phyloP scores from a whole-genome alignment of 2,329 filamentous ascomycete genomes.

The Volutella citrinella region DNA sequence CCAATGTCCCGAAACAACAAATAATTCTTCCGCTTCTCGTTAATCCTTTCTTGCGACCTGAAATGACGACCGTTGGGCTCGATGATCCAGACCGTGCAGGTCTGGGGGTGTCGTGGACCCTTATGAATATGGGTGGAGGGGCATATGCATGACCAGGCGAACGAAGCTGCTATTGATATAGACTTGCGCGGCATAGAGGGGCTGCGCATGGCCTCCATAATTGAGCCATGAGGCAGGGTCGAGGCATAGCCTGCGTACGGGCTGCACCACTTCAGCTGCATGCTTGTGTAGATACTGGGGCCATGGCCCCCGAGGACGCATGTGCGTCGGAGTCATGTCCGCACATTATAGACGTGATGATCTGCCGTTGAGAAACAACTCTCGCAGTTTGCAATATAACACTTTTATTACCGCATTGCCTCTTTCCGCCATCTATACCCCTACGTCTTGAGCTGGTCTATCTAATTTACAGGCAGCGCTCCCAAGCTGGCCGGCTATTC shows the following conservation, averaged over 20 bases:
- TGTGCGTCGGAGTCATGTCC: constrained; percentile 17
- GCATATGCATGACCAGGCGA: constrained; percentile 26
- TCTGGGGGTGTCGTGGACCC: no score
- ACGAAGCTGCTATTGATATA: constrained; percentile 22
- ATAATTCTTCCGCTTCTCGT: constrained; percentile 16
- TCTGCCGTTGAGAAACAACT: constrained; percentile 18
- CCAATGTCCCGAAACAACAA: constrained; percentile 1
- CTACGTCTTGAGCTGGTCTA: no score
- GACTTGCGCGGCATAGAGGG: constrained; percentile 18
- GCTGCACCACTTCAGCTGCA: constrained; percentile 10
- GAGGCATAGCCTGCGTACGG: constrained; percentile 11
- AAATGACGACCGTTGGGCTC: no score
- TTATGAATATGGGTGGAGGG: no score
- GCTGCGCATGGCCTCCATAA: constrained; percentile 19
- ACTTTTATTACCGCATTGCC: constrained; percentile 15
- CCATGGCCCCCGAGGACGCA: constrained; percentile 14
- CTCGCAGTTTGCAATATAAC: constrained; percentile 20
- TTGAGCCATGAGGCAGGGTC: no score
- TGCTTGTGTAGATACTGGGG: constrained; percentile 24
- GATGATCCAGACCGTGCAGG: no score
- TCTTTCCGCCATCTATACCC: neutral
- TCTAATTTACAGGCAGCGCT: no score
- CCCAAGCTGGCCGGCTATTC: no score
- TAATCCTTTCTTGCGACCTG: constrained; percentile 10
- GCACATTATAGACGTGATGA: constrained; percentile 17